Conservation (phyloP, 2,329 filamentous ascomycete species). For the Penicillium sp. region DNA sequence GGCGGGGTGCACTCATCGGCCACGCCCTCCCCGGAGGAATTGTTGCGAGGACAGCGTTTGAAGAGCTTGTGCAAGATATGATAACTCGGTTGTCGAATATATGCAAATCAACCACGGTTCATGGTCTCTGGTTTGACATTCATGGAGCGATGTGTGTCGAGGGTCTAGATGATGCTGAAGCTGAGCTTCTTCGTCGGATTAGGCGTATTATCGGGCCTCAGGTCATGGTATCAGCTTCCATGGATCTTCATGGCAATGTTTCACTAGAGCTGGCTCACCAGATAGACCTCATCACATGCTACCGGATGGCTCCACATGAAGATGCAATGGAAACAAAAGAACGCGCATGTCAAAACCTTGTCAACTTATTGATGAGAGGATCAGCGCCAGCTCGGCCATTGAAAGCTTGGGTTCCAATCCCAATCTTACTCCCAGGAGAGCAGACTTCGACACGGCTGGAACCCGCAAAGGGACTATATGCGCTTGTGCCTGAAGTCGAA, state of each 20-base stretch:
- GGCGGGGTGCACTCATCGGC: slow-evolving; percentile 54
- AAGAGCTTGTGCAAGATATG: slow-evolving; percentile 46
- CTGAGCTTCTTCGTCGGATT: slow-evolving; percentile 48
- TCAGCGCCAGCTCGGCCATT: slow-evolving; percentile 35
- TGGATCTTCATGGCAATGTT: slow-evolving; percentile 58
- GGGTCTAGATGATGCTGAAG: slow-evolving; percentile 49
- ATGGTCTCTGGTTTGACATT: slow-evolving; percentile 57
- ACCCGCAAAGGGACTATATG: slow-evolving; percentile 53
- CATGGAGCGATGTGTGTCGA: slow-evolving; percentile 58
- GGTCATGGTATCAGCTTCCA: slow-evolving; percentile 53
- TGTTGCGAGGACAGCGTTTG: slow-evolving; percentile 49
- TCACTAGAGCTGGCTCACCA: slow-evolving; percentile 50
- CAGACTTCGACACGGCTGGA: slow-evolving; percentile 56
- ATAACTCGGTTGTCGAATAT: slow-evolving; percentile 41
- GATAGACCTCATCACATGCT: slow-evolving; percentile 55
- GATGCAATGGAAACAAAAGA: slow-evolving; percentile 52
- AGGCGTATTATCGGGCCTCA: slow-evolving; percentile 46
- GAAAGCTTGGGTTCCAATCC: slow-evolving; percentile 55
- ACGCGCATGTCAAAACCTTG: slow-evolving; percentile 52
- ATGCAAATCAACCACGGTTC: slow-evolving; percentile 32
- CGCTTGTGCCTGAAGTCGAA: slow-evolving; percentile 47
- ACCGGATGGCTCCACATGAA: slow-evolving; percentile 54
- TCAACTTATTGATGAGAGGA: slow-evolving; percentile 37
- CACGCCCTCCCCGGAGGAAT: slow-evolving; percentile 53
- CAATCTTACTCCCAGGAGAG: slow-evolving; percentile 54